Base-by-base conservation (phyloP, 2,329 filamentous ascomycete species). In the Pezizomycotina sp. region DNA sequence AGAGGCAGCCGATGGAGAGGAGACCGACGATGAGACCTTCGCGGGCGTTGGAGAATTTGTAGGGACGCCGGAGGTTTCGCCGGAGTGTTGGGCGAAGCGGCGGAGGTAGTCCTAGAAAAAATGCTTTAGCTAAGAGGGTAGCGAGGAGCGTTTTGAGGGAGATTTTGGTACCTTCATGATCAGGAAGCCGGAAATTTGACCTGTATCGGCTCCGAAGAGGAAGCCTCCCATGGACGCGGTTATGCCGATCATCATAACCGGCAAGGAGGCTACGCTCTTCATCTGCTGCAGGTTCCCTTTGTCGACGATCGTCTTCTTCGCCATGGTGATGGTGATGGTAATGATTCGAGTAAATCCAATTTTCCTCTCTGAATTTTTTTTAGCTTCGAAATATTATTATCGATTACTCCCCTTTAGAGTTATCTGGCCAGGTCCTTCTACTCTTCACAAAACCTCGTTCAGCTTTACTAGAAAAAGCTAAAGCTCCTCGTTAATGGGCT, bases 1-100 rank as follows among this genome's bases (percentile, higher is more conserved):
- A 48, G 16, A 75, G 55, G 14, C 67, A 68, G 14, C 72, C 72
- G 34, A 72, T 62, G 8, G 66, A 66, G 26, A 74, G 59, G n/a
- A 77, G 60, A 47, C 67, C 71, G 35, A 71, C 66, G 40, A 77
- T 71, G 10, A 69, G 67, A 32, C 73, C 74, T 47, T 73, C 69
- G 35, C 71, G 62, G 4, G 63, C 65, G 12, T 72, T 64, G 36
- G 61, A 64, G 55, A 77, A 77, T 13, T 52, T 47, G 46, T 62
- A 60, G 1, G 48, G 45, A 44, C 41, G 31, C 60, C 62, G 21
- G 58, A 39, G 14, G 36, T 39, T 20, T 36, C 30, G 23, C 40
- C 47, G 15, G 60, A 55, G 1, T 52, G 48, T 37, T 65, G 60
- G 12, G 63, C 68, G 45, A 75, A 75, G 6, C 69, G 64, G n/a